Base-by-base conservation (phyloP, 2,329 filamentous ascomycete species). In the Xylariaceae sp. region DNA sequence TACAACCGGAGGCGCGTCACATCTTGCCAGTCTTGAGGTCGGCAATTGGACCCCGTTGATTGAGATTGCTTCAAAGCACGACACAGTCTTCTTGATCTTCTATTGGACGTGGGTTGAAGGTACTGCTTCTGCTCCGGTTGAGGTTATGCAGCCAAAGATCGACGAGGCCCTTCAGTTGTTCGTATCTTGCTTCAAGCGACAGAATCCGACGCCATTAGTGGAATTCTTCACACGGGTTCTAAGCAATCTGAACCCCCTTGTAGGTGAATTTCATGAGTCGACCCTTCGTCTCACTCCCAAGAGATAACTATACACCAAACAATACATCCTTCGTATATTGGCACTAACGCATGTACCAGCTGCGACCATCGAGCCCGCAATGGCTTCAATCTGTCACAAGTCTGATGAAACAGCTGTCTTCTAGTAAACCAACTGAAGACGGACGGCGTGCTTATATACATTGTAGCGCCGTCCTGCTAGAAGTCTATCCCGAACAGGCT, bases 381-480 rank as follows among this genome's bases (percentile, higher is more conserved):
- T 86, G 83, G 83, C 70, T 85, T 11, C 64, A 63, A 9, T 58
- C 68, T 4, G 58, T 81, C 2, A 66, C 75, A 36, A 62, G 57
- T 14, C 73, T 78, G 47, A 74, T 86, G 54, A 74, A 73, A 15
- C 73, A 71, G 27, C 71, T 85, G 10, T 74, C 80, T n/a, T 69
- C 69, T 2, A 78, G 73, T 51, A 75, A 76, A 6, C 81, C 82
- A 44, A 80, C 77, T 1, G 66, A 75, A 2, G 72, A 75, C 49
- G 77, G 77, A 11, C 75, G 83, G 31, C 71, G 75, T 17, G 79
- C 82, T 3, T 85, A 82, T 59, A 83, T 78, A 9, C 78, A 80
- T 47, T 75, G 81, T 17, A 71, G 79, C 3, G 79, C 81, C 2
- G 72, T 77, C 2, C 68, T 87, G 12, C 71, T 87, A 6, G 75